Percentiles rank a stretch among this genome's conserved stretches.
Conservation (phyloP, 345 rosid species). For the Boechera stricta region DNA sequence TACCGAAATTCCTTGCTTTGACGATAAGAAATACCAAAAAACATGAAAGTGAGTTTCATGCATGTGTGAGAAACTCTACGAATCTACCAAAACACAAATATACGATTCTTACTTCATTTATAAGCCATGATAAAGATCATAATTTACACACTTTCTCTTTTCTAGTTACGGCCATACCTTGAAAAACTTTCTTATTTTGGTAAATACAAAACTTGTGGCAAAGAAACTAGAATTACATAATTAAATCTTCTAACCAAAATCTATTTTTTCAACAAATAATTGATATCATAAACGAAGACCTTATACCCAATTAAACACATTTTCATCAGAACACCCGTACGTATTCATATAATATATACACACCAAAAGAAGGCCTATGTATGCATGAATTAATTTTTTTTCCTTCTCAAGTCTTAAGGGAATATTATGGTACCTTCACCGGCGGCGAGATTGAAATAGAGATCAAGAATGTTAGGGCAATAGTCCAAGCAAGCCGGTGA, state of each 20-base stretch:
- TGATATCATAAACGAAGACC: not conserved
- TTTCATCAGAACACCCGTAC: not conserved
- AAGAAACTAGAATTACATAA: not conserved
- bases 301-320: not conserved
- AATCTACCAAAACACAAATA: constrained; percentile 3
- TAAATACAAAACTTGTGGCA: not conserved
- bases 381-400: not conserved
- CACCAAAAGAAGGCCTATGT: not conserved
- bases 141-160: not conserved
- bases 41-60: constrained; percentile 31
- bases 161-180: not conserved
- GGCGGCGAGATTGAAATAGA: constrained; percentile 90
- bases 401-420: not conserved
- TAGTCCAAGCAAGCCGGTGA: constrained; percentile 66
- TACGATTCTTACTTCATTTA: constrained; percentile 19
- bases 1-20: constrained; percentile 36
- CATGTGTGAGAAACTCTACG: constrained; percentile 15
- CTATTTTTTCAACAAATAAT: not conserved
- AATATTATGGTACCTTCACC: constrained; percentile 77
- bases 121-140: constrained; percentile 12
- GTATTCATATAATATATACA: not conserved
- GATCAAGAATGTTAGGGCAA: constrained; percentile 94
- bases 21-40: constrained; percentile 15
- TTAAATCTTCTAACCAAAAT: not conserved
- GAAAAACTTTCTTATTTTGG: not conserved